Evolutionary conservation across 2,329 filamentous ascomycete genomes (phyloP).

Genomic region (Magnaporthiopsis rhizophila): DNA sequence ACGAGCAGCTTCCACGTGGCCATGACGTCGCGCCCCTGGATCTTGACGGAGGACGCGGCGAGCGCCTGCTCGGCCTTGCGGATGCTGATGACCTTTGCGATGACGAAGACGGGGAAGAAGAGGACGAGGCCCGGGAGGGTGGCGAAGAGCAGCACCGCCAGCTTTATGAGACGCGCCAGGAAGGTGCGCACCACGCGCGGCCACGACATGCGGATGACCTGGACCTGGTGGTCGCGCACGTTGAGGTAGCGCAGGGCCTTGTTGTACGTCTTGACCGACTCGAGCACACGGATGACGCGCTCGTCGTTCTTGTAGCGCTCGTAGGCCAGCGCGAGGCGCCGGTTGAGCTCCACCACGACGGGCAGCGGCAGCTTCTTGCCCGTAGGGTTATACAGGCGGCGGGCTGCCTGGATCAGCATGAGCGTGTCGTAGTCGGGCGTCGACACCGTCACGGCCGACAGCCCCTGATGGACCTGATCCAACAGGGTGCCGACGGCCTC

Average conservation of each 20-base stretch:
- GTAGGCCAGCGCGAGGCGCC: constrained; percentile 84
- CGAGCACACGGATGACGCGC: constrained; percentile 67
- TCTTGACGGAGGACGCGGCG: constrained; percentile 79
- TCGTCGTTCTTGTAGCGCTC: constrained; percentile 87
- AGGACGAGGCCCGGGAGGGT: constrained; percentile 81
- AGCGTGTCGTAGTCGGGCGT: constrained; percentile 92
- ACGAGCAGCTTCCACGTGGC: constrained; percentile 91
- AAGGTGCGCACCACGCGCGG: constrained; percentile 67
- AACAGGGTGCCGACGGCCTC: constrained; percentile 81
- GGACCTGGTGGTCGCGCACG: constrained; percentile 88
- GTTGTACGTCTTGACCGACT: constrained; percentile 78
- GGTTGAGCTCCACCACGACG: constrained; percentile 88
- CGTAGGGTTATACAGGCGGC: constrained; percentile 87
- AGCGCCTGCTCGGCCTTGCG: constrained; percentile 78
- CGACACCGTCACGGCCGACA: constrained; percentile 84
- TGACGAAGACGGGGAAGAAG: constrained; percentile 76
- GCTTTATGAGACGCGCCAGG: constrained; percentile 71
- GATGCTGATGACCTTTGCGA: constrained; percentile 72
- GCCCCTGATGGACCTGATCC: constrained; percentile 76
- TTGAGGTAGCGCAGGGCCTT: constrained; percentile 76
- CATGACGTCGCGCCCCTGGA: constrained; percentile 82
- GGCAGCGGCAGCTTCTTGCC: constrained; percentile 89
- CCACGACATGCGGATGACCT: constrained; percentile 79
- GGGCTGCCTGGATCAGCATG: constrained; percentile 92
- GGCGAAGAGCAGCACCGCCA: constrained; percentile 66